Evolutionary conservation across 805 yeast species (phyloP).

Genomic region (Lipomyces starkeyi): DNA sequence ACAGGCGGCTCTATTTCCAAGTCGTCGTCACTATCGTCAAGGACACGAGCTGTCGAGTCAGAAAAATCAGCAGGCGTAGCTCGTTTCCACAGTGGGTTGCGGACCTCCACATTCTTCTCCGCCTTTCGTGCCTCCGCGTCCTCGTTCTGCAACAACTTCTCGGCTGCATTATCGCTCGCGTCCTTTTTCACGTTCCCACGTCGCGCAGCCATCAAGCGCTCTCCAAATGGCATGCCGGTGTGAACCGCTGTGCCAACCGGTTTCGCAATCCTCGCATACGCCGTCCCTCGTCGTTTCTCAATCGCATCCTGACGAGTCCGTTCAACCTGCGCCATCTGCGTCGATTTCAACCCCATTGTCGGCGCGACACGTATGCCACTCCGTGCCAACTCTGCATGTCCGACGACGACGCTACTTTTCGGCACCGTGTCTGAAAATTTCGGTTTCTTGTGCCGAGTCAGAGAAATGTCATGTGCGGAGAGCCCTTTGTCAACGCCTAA

Average conservation of each 20-base stretch:
- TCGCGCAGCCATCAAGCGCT: constrained; percentile 2
- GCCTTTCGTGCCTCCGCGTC: neutral
- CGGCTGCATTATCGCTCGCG: neutral
- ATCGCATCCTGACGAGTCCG: neutral
- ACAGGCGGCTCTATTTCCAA: constrained; percentile 19
- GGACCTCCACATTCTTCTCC: neutral
- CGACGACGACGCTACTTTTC: neutral
- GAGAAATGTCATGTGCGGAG: constrained; percentile 37
- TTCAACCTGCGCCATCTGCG: constrained; percentile 10
- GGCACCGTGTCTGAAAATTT: neutral
- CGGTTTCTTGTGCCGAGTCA: constrained; percentile 20
- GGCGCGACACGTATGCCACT: constrained; percentile 17
- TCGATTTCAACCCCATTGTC: constrained; percentile 20
- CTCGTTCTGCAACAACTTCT: neutral
- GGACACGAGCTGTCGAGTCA: neutral
- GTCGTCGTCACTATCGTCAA: constrained; percentile 11
- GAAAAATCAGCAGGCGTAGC: neutral
- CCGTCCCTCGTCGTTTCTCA: constrained; percentile 15
- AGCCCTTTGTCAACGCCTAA: constrained; percentile 40
- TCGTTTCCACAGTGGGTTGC: neutral
- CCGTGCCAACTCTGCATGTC: neutral
- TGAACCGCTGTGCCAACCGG: neutral
- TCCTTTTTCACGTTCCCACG: neutral
- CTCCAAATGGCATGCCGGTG: neutral
- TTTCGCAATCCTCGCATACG: constrained; percentile 9